Conservation (phyloP, 1,284 basidiomycete species). For the Hypsizygus ulmarius region DNA sequence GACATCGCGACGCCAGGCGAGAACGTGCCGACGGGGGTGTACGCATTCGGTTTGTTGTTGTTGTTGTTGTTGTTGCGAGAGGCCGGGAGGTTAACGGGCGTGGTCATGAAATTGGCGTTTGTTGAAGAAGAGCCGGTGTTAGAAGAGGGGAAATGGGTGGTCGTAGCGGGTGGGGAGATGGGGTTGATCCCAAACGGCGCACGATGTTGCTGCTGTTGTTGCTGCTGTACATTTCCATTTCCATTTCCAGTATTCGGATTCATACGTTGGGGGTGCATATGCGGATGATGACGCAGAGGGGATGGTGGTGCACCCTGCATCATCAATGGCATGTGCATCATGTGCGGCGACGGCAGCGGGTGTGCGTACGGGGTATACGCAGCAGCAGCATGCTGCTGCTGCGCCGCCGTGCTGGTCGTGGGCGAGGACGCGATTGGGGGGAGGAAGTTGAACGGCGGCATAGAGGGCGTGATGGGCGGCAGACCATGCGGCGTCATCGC, state of each 20-base stretch:
- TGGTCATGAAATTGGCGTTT: neutral
- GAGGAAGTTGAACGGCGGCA: conserved; percentile 74
- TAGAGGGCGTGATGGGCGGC: conserved; percentile 75
- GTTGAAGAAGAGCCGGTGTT: neutral
- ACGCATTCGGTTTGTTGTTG: neutral
- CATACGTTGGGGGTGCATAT: neutral
- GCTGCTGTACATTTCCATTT: neutral
- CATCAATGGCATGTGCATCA: neutral
- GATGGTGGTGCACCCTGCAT: conserved; percentile 1
- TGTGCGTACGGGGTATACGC: neutral
- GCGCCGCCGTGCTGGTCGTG: conserved; percentile 7
- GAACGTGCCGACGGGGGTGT: conserved; percentile 34
- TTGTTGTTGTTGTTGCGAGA: neutral
- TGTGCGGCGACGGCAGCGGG: neutral
- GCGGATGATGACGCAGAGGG: conserved; percentile 4
- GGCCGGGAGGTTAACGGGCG: conserved; percentile 1
- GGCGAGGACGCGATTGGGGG: conserved; percentile 38
- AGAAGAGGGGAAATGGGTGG: conserved; percentile 7
- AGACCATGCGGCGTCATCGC: conserved; percentile 64
- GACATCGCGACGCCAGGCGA: conserved; percentile 70
- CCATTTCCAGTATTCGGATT: neutral
- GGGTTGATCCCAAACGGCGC: conserved; percentile 19
- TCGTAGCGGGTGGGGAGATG: conserved; percentile 12
- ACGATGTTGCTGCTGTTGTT: neutral
- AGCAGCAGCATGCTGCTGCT: conserved; percentile 2